Conservation (phyloP, 352 stramenopile genomes). For the Phytopythium litorale region DNA sequence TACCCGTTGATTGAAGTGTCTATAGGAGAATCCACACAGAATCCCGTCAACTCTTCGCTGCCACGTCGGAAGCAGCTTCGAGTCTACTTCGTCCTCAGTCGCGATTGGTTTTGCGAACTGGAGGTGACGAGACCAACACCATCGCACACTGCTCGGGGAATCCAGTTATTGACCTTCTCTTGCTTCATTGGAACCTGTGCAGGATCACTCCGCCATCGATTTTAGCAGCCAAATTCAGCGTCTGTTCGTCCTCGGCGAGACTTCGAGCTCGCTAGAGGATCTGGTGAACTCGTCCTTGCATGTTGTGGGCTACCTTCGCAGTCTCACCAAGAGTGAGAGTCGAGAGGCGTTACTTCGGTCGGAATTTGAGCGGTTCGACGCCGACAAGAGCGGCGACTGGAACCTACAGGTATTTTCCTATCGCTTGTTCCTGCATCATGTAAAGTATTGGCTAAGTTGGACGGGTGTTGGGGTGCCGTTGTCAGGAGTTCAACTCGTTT, state of each 20-base stretch:
- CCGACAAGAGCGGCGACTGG: slow-evolving; percentile 32
- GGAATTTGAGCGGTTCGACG: slow-evolving; percentile 44
- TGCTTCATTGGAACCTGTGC: slow-evolving; percentile 5
- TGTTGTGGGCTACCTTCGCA: slow-evolving; percentile 13
- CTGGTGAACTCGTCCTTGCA: slow-evolving; percentile 23
- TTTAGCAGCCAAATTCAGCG: slow-evolving; percentile 16
- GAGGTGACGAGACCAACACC: slow-evolving; percentile 17
- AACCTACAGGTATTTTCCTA: slow-evolving; percentile 25
- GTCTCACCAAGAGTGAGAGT: slow-evolving; percentile 37
- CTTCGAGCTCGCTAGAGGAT: slow-evolving; percentile 32
- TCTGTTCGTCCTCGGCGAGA: slow-evolving; percentile 30
- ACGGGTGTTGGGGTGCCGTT: neutral
- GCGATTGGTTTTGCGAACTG: slow-evolving; percentile 33
- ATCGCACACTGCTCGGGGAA: too few relatives aligned
- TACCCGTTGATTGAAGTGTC: slow-evolving; percentile 13
- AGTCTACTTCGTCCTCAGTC: slow-evolving; percentile 29
- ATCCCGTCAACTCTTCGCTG: slow-evolving; percentile 5
- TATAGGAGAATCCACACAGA: slow-evolving; percentile 13
- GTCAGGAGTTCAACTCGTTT: slow-evolving; percentile 56
- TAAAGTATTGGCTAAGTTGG: neutral
- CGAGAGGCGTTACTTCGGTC: slow-evolving; percentile 29
- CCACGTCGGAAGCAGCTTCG: slow-evolving; percentile 30
- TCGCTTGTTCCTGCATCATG: too few relatives aligned
- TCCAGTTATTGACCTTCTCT: neutral
- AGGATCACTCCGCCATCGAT: neutral